Evolutionary conservation across 768 basidiomycete genomes (phyloP), one percentile per base, ranked within the genome.

Genomic region (Mycena belliarum): DNA sequence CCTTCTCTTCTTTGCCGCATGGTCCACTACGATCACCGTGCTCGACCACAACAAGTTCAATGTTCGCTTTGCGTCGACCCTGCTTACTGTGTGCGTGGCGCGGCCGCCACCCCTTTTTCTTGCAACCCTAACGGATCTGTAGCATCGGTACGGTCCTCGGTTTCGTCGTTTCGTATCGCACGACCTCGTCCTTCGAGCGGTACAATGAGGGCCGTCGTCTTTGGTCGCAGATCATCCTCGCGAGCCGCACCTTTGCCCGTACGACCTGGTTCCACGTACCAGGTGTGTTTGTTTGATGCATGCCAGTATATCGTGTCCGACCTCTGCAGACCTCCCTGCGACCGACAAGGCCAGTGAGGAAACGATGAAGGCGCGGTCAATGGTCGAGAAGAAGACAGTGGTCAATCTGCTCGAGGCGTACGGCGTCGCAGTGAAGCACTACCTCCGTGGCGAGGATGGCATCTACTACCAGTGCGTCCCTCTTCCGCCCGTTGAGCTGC

Each of bases 101-200:
- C n/a, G n/a, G n/a, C n/a, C n/a, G n/a, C 26, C 16, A 7, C 25
- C 7, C 20, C 38, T 16, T 15, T 21, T 40, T 24, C 28, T 11
- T 29, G 42, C n/a, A 25, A 55, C n/a, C 50, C 45, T 52, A 41
- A 53, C 38, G n/a, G 11, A 16, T 47, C 6, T 41, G 5, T 60
- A 79, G 73, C 20, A 63, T 78, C 46, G 79, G 88, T 78, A 88
- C 86, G 5, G 85, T 89, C 1, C 75, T 89, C 23, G 88, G 88
- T 78, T 89, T 89, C 61, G 81, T 89, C 33, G 83, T 89, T 49
- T 86, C 86, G 0, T 88, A 87, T 68, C 69, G 87, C 56, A 88
- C 87, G 11, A 88, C 85, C 12, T 84, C 87, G 5, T 86, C 85
- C 37, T 88, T 87, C 63, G 87, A 88, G 68, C 74, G 86, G n/a